Evolutionary conservation across 495 filamentous ascomycete species (phyloP).

Genomic region (Neurospora intermedia): DNA sequence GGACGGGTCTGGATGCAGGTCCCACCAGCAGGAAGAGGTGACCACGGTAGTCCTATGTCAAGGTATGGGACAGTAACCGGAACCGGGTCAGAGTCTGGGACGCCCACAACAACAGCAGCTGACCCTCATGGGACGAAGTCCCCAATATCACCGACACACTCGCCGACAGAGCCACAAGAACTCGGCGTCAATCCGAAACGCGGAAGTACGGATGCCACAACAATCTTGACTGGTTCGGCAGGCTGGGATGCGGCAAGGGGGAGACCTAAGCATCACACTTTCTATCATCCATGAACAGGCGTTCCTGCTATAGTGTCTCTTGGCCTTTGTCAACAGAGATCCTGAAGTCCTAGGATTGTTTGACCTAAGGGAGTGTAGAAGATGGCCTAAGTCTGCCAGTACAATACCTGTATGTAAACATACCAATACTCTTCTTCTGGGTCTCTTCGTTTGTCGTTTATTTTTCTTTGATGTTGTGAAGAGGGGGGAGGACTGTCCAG

Average conservation of each 20-base stretch:
- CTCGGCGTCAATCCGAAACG: not conserved
- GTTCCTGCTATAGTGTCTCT: not conserved
- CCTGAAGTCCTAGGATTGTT: not conserved
- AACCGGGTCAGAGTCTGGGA: not conserved
- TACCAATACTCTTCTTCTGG: no score
- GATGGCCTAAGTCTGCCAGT: not conserved
- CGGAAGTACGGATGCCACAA: not conserved
- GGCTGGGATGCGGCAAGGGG: constrained; percentile 9
- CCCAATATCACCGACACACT: not conserved
- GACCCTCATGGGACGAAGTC: not conserved
- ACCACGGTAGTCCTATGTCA: not conserved
- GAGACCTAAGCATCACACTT: constrained; percentile 12
- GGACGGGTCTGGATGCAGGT: constrained; percentile 20
- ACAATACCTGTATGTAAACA: not conserved
- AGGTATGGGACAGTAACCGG: not conserved
- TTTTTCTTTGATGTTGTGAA: no score
- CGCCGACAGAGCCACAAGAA: constrained; percentile 5
- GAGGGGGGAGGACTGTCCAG: no score
- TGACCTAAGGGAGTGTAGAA: not conserved
- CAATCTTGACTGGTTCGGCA: not conserved
- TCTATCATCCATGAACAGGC: constrained; percentile 12
- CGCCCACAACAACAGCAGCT: not conserved
- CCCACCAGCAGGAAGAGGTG: constrained; percentile 1
- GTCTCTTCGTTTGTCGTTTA: no score
- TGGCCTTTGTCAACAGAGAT: not conserved